Conservation (phyloP, 2,329 filamentous ascomycete genomes). For the Nothopassalora personata region DNA sequence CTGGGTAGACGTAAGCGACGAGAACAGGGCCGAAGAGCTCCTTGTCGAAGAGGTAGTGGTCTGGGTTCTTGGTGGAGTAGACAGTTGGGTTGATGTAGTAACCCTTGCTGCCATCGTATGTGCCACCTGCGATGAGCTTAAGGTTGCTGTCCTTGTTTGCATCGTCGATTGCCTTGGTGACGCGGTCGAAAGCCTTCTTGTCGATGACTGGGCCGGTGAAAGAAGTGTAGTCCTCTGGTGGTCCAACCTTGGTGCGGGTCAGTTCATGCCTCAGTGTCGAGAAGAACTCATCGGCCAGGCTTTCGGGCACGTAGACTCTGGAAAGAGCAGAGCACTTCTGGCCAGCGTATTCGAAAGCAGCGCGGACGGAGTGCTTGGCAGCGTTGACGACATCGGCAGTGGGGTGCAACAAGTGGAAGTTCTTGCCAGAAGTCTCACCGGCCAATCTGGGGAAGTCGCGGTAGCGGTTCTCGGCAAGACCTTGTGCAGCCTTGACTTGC, state of each 20-base stretch:
- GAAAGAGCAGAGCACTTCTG: conserved; percentile 87
- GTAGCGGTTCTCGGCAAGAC: conserved; percentile 75
- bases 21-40: conserved; percentile 80
- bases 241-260: conserved; percentile 62
- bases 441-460: conserved; percentile 79
- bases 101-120: conserved; percentile 68
- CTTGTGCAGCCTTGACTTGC: conserved; percentile 76
- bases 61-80: conserved; percentile 66
- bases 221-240: conserved; percentile 63
- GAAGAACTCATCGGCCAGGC: conserved; percentile 66
- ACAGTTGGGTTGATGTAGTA: conserved; percentile 80
- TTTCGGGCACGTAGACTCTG: conserved; percentile 68
- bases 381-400: conserved; percentile 73
- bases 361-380: conserved; percentile 72
- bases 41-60: conserved; percentile 65
- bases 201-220: conserved; percentile 86
- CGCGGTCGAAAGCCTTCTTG: conserved; percentile 70
- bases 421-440: conserved; percentile 86
- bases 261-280: conserved; percentile 60
- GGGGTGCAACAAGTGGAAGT: conserved; percentile 77
- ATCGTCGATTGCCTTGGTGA: conserved; percentile 66
- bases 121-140: conserved; percentile 66
- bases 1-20: conserved; percentile 69
- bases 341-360: conserved; percentile 82
- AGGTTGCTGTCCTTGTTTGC: conserved; percentile 68